phyloP scores from a whole-genome alignment of 768 basidiomycete genomes.

The Daedaleopsis nitida region DNA sequence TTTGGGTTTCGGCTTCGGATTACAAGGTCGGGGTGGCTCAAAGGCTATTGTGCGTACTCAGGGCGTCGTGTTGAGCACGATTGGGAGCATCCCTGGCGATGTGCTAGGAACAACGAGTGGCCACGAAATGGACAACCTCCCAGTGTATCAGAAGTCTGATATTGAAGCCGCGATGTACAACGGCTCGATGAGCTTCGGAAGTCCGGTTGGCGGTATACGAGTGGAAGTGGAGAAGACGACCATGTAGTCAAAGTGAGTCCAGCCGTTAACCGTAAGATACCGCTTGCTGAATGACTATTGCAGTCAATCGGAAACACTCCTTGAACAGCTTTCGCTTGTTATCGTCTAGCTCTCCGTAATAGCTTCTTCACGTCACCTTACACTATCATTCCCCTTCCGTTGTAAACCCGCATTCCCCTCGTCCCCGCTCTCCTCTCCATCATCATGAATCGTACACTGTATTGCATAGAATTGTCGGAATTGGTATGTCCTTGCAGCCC shows the following conservation, averaged over 20 bases:
- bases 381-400: constrained; percentile 1
- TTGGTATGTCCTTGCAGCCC: constrained; percentile 2
- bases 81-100: constrained; percentile 30
- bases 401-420: background rate
- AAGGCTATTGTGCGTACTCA: constrained; percentile 27
- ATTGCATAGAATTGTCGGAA: constrained; percentile 18
- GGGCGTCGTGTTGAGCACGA: constrained; percentile 32
- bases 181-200: constrained; percentile 16
- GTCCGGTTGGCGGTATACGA: constrained; percentile 30
- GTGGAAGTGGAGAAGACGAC: constrained; percentile 36
- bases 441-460: constrained; percentile 10
- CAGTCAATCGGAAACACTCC: constrained; percentile 6
- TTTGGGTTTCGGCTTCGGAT: constrained; percentile 27
- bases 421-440: background rate
- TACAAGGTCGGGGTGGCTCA: constrained; percentile 23
- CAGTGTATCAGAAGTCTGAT: constrained; percentile 24
- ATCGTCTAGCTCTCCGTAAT: constrained; percentile 10
- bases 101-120: constrained; percentile 26
- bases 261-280: background rate
- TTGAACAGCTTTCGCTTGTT: background rate
- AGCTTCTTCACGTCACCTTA: constrained; percentile 8
- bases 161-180: constrained; percentile 21
- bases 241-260: constrained; percentile 21
- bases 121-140: constrained; percentile 30
- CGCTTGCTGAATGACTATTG: background rate